Conservation (phyloP, 305 asterid genomes). For the Fraxinus baroniana region DNA sequence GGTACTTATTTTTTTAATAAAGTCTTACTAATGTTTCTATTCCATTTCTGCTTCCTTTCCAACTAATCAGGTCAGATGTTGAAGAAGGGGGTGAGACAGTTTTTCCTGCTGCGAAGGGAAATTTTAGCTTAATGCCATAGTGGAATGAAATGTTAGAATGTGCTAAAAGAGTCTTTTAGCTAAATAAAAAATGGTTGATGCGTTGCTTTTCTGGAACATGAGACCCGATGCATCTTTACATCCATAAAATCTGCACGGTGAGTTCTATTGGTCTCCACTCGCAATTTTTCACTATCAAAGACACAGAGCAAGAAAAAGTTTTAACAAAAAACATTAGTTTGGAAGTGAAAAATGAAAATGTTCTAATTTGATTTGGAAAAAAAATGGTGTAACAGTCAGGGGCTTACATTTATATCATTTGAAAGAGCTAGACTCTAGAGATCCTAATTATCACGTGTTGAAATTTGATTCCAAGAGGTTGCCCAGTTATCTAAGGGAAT, state of each 20-base stretch:
- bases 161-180: constrained; percentile 58
- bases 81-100: constrained; percentile 94
- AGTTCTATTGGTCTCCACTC: constrained; percentile 28
- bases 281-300: not conserved
- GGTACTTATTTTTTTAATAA: constrained; percentile 2
- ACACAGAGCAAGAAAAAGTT: not conserved
- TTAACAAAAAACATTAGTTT: not conserved
- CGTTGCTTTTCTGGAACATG: constrained; percentile 85
- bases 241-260: constrained; percentile 76
- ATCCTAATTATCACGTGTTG: not conserved
- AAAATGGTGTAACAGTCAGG: not conserved
- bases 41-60: not conserved
- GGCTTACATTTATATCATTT: not conserved
- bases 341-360: not conserved
- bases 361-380: not conserved
- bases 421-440: not conserved
- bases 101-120: constrained; percentile 65
- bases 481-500: constrained; percentile 53
- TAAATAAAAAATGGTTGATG: constrained; percentile 74
- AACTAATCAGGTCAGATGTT: constrained; percentile 66
- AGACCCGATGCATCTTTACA: constrained; percentile 66
- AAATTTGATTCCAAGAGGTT: constrained; percentile 41
- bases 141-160: constrained; percentile 67
- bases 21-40: not conserved
- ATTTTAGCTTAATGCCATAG: constrained; percentile 46